Base-by-base conservation (phyloP, 805 yeast genomes). In the Yarrowia phangngaensis region DNA sequence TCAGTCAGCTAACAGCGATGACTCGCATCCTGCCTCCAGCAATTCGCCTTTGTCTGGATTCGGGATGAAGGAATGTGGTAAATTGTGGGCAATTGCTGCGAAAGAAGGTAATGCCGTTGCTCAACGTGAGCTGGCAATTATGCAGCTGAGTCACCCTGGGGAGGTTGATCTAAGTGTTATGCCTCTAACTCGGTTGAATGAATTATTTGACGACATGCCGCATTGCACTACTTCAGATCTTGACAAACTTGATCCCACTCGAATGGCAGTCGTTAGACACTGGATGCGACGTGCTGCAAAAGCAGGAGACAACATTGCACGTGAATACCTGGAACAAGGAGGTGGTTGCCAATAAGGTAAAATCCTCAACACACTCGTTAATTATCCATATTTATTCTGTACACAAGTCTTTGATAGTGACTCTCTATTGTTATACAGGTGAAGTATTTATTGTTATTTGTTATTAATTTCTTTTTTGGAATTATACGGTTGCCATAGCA, bases 201-300 rank as follows among this genome's bases (percentile, higher is more conserved):
- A 55, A n/a, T 53, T 55, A 8, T 59, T 58, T 49, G 47, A 30
- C 13, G 48, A 40, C 35, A 29, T 41, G 35, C 45, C 45, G 11
- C 13, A n/a, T 8, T 41, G 48, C 54, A 9, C 49, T 43, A 11
- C 36, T 24, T 12, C 34, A 36, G 61, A 58, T 38, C 27, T 52
- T 28, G 62, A 59, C 40, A 59, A 59, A 46, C 51, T 52, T 26
- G 61, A 59, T 38, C 63, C 63, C 4, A 50, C 59, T 15, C 55
- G 62, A 20, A 59, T 59, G 63, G 60, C 62, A 4, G 48, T 59
- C n/a, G 52, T 58, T 38, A 54, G 54, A 40, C 62, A 59, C 33
- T 59, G 60, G 60, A 59, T 59, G 63, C 9, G 51, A 8, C 40
- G 34, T 17, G 62, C 63, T 1, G 58, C 62, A 11, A 36, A 38